Percentiles rank a stretch among this genome's conserved stretches.
Evolutionary conservation across 2,329 filamentous ascomycete species (phyloP).

Genomic region (Alternaria gaisen): DNA sequence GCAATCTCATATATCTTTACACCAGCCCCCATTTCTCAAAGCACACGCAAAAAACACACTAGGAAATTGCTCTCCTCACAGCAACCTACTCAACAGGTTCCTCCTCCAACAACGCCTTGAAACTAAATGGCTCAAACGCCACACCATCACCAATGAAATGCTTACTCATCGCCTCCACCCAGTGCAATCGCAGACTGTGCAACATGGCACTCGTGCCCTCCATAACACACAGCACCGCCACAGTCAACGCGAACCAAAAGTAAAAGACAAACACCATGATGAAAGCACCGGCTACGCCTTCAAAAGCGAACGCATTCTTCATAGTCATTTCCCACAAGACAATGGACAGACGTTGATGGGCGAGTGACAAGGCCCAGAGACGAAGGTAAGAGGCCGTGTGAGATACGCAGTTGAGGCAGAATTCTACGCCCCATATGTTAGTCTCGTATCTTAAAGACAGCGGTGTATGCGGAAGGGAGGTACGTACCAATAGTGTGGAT

Average conservation of each 20-base stretch:
- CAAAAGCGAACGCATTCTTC: conserved; percentile 73
- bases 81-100: conserved; percentile 60
- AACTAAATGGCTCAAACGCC: conserved; percentile 89
- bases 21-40: neutral
- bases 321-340: conserved; percentile 98
- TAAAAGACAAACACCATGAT: conserved; percentile 84
- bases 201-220: conserved; percentile 96
- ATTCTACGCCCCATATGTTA: conserved; percentile 68
- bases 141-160: conserved; percentile 91
- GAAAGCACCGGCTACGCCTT: conserved; percentile 75
- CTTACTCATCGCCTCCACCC: conserved; percentile 98
- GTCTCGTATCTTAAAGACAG: neutral
- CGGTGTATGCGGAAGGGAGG: neutral
- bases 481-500: conserved; percentile 94
- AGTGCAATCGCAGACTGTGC: conserved; percentile 88
- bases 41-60: conserved; percentile 2
- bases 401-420: conserved; percentile 98
- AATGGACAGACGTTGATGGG: conserved; percentile 95
- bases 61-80: neutral
- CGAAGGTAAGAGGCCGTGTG: conserved; percentile 98
- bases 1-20: neutral
- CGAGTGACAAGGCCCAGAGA: conserved; percentile 96
- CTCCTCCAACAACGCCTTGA: conserved; percentile 84
- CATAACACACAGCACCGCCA: conserved; percentile 88
- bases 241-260: conserved; percentile 87